phyloP scores from a whole-genome alignment of 805 yeast genomes.

The Candida ovalis region DNA sequence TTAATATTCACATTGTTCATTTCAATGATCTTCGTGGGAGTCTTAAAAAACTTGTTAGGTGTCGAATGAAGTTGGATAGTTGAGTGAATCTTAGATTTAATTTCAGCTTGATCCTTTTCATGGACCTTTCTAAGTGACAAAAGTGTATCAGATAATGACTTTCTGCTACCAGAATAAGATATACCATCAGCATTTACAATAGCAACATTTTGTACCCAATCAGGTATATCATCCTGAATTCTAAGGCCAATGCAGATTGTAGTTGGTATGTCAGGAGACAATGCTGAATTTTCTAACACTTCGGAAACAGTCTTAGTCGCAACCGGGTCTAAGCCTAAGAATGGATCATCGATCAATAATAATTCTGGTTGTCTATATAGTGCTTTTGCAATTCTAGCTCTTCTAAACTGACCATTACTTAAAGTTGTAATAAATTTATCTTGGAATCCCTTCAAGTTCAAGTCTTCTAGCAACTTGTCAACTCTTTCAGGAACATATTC shows the following conservation, averaged over 20 bases:
- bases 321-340: slow-evolving; percentile 80
- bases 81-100: slow-evolving; percentile 9
- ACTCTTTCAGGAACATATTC: slow-evolving; percentile 35
- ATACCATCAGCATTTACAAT: slow-evolving; percentile 57
- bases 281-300: slow-evolving; percentile 36
- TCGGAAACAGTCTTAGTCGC: slow-evolving; percentile 60
- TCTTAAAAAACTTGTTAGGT: not conserved
- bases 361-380: slow-evolving; percentile 61
- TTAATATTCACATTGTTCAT: slow-evolving; percentile 60
- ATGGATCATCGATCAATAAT: slow-evolving; percentile 84
- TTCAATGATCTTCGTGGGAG: slow-evolving; percentile 34
- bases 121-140: slow-evolving; percentile 21
- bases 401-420: slow-evolving; percentile 89
- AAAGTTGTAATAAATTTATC: slow-evolving; percentile 80
- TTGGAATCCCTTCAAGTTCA: slow-evolving; percentile 54
- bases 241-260: slow-evolving; percentile 72
- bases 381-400: slow-evolving; percentile 82
- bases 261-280: slow-evolving; percentile 30
- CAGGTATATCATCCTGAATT: slow-evolving; percentile 69
- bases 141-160: slow-evolving; percentile 25
- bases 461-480: slow-evolving; percentile 39
- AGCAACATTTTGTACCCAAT: slow-evolving; percentile 74
- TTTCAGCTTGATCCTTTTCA: slow-evolving; percentile 17
- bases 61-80: not conserved
- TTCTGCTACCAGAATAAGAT: slow-evolving; percentile 42